Evolutionary conservation across 352 stramenopile species (phyloP).

Genomic region (Halophytophthora batemanensis): DNA sequence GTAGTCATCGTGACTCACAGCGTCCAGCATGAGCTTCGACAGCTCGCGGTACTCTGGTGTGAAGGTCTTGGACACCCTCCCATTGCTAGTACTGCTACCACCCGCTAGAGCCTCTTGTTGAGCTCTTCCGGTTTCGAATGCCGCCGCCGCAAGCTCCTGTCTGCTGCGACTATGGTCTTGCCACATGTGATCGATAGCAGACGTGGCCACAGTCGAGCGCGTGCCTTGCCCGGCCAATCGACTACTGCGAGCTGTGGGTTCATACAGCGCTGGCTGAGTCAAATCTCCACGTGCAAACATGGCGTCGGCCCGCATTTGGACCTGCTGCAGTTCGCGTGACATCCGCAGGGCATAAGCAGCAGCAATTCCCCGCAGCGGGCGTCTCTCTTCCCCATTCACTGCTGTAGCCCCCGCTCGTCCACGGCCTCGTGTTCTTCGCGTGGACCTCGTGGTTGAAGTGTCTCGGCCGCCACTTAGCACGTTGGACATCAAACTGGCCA

Average conservation of each 20-base stretch:
- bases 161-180: conserved; percentile 53
- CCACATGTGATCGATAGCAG: conserved; percentile 54
- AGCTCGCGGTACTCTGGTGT: conserved; percentile 54
- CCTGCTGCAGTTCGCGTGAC: conserved; percentile 71
- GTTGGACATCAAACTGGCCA: conserved; percentile 77
- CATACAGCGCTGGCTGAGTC: conserved; percentile 40
- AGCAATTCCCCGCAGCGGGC: conserved; percentile 58
- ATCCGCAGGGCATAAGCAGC: conserved; percentile 71
- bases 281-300: conserved; percentile 76
- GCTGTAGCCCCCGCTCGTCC: conserved; percentile 22
- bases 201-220: conserved; percentile 24
- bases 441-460: conserved; percentile 5
- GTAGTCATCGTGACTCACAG: conserved; percentile 70
- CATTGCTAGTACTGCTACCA: conserved; percentile 10
- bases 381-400: conserved; percentile 26
- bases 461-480: conserved; percentile 33
- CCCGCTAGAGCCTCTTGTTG: conserved; percentile 10
- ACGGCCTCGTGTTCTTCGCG: conserved; percentile 8
- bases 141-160: conserved; percentile 33
- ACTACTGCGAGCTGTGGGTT: conserved; percentile 6
- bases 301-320: conserved; percentile 59
- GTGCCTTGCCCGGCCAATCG: conserved; percentile 12
- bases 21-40: conserved; percentile 64
- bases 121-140: conserved; percentile 8
- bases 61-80: conserved; percentile 41